Base-by-base conservation (phyloP, 2,329 filamentous ascomycete species). In the Aaosphaeria pasadenensis region DNA sequence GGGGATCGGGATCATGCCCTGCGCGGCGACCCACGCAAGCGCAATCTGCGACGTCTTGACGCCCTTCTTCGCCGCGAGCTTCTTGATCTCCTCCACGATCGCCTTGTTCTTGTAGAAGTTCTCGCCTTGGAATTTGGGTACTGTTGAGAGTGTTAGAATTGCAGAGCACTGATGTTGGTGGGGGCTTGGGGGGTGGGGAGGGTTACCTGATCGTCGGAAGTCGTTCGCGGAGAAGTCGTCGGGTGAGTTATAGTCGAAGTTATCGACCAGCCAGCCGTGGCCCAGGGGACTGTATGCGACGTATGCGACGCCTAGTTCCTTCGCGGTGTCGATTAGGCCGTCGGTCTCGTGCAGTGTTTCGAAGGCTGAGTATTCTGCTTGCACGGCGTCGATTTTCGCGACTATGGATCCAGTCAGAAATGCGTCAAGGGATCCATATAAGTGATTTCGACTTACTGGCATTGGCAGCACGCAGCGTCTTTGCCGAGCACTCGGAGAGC, bases 31-130 rank as follows among this genome's bases (percentile, higher is more conserved):
- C 69, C 71, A 73, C 6, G 69, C 68, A 11, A 73, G 49, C 0
- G 80, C 78, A 41, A 88, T 60, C 60, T 89, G 85, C 0, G 75
- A 74, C 0, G 81, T 55, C 0, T 83, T 84, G 42, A 72, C 74
- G 3, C 71, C 75, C 66, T 87, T 85, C 51, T 63, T 54, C 45
- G 62, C 56, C 7, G 69, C 71, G 5, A 73, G 41, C 13, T 53
- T 52, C 0, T 46, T 52, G 13, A 72, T 55, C 29, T 55, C 44
- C 11, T 67, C 59, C 3, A 71, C 69, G 2, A 73, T 52, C 49
- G 57, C 58, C 7, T 69, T 29, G 42, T 72, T 73, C 47, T 66
- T 65, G n/a, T 63, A 57, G 42, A 70, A 67, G 43, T 72, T 72
- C 48, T 69, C 76, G 3, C 56, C 57, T 38, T 62, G 62, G 52